A percentile compares a stretch with the other conserved stretches of the same genome.
Conservation (phyloP, 179 eudicot species). For the Beta macrorhiza region DNA sequence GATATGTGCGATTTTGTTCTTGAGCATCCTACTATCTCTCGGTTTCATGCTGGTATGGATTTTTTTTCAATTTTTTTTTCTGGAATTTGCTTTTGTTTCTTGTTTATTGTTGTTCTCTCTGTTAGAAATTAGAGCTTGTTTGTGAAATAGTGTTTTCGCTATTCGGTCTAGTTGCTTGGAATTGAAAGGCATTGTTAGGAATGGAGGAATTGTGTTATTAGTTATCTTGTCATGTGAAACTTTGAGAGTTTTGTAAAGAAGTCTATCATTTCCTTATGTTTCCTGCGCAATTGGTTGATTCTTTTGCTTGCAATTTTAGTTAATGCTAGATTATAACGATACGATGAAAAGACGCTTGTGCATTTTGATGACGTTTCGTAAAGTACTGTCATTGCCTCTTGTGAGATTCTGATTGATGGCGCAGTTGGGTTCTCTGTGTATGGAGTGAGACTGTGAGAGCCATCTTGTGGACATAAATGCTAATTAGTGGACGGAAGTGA, state of each 20-base stretch:
- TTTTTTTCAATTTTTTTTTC: not conserved
- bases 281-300: too few relatives aligned
- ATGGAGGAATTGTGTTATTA: not conserved
- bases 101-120: not conserved
- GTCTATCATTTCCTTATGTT: too few relatives aligned
- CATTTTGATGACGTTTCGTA: not conserved
- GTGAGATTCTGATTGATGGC: not conserved
- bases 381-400: not conserved
- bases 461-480: too few relatives aligned
- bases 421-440: too few relatives aligned
- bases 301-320: too few relatives aligned
- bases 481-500: too few relatives aligned
- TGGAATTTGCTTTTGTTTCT: not conserved
- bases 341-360: not conserved
- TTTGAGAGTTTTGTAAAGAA: too few relatives aligned
- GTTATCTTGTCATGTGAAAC: not conserved
- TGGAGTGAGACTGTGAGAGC: too few relatives aligned
- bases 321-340: too few relatives aligned
- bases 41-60: slow-evolving; percentile 84
- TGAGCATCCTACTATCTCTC: slow-evolving; percentile 90
- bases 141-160: not conserved
- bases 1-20: slow-evolving; percentile 92
- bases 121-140: not conserved
- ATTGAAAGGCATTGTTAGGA: not conserved
- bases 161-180: not conserved